Evolutionary conservation across 768 basidiomycete species (phyloP), one percentile per base, ranked within the genome.

Genomic region (Boletus edulis): DNA sequence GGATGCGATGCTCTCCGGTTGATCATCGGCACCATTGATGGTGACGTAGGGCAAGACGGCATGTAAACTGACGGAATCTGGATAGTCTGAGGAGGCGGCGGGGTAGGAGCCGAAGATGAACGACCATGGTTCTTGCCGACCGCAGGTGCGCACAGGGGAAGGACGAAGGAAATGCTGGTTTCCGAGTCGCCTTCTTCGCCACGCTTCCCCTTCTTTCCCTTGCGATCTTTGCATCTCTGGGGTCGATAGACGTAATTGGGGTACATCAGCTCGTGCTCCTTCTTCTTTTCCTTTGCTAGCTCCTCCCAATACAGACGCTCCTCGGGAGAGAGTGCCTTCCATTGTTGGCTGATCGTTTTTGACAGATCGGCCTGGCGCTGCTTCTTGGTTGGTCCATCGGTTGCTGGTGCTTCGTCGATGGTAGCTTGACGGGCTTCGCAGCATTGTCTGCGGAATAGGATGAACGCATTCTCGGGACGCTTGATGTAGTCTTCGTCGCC

Each of bases 401-500:
- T 45, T 0, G 54, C 55, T 17, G 70, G 63, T 4, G 73, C 78
- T 49, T 82, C 82, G 46, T 81, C 81, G 51, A 73, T 75, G 43
- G 79, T 78, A 14, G 75, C 73, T 68, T 86, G 83, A 34, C 84
- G 81, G 48, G 87, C 85, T 71, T 87, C 84, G 71, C 85, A 88
- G 72, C 85, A 88, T 64, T 86, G 83, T 62, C 87, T 81, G 51
- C 89, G 82, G 80, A 91, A 91, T 52, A 91, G 79, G 68, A 91
- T 91, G 76, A 91, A 91, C 9, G 89, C 89, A 64, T 91, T 90
- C 73, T 89, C 86, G 2, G 88, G 89, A 41, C 89, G 83, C 71
- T 89, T 89, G 75, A 91, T 83, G 66, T 91, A 91, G 70, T 88
- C 87, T 46, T 87, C 86, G 71, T 90, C 88, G 62, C 89, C 88